Evolutionary conservation across 352 stramenopile genomes (phyloP).

Genomic region (Aphanomyces invadans): DNA sequence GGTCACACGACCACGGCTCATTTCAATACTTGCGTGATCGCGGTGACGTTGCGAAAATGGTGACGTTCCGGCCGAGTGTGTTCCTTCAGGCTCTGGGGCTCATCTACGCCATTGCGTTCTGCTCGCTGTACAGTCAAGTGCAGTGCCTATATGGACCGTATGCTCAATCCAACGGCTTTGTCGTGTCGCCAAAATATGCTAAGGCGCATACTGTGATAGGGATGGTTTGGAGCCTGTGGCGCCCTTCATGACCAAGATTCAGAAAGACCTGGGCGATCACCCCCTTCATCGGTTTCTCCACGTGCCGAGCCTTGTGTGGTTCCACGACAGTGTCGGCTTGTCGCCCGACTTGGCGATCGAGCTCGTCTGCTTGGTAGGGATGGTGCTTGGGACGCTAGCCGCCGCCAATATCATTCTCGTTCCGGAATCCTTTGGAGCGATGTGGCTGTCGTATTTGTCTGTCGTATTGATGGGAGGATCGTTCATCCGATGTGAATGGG

Average conservation of each 20-base stretch:
- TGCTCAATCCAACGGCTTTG: constrained; percentile 33
- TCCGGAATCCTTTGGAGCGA: constrained; percentile 30
- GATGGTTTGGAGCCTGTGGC: constrained; percentile 55
- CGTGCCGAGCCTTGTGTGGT: constrained; percentile 52
- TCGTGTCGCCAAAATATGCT: constrained; percentile 24
- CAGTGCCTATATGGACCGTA: constrained; percentile 69
- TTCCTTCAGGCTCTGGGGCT: constrained; percentile 42
- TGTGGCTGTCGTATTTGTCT: constrained; percentile 70
- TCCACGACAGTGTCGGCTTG: constrained; percentile 40
- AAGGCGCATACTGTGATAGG: constrained; percentile 27
- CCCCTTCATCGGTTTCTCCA: constrained; percentile 25
- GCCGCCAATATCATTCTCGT: constrained; percentile 31
- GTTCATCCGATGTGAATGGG: constrained; percentile 91
- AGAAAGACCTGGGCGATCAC: constrained; percentile 28
- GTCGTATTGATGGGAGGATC: constrained; percentile 66
- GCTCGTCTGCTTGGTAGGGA: constrained; percentile 35
- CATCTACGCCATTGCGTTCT: constrained; percentile 57
- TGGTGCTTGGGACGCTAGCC: constrained; percentile 31
- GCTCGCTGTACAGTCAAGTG: constrained; percentile 74
- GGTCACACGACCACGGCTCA: not conserved
- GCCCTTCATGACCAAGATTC: constrained; percentile 37
- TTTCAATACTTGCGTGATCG: not conserved
- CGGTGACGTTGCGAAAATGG: no score
- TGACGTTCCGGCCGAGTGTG: not conserved
- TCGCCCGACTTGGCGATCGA: constrained; percentile 45